phyloP scores from a whole-genome alignment of 2,329 filamentous ascomycete genomes.

The Fusarium zealandicum region DNA sequence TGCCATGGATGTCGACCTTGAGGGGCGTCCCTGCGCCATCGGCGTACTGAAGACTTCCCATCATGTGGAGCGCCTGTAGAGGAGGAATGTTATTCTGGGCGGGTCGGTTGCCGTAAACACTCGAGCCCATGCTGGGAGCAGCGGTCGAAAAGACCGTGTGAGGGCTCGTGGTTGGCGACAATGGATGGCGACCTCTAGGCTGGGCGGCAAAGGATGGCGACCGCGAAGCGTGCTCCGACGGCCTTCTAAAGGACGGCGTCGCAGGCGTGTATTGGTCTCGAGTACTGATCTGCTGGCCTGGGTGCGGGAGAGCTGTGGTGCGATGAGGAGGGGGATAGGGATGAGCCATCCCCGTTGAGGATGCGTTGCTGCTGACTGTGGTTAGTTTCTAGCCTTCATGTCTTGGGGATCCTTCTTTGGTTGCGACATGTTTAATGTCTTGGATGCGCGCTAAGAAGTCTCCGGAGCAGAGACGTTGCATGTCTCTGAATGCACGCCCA shows the following conservation, averaged over 20 bases:
- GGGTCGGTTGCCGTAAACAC: slow-evolving; percentile 47
- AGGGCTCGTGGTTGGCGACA: slow-evolving; percentile 61
- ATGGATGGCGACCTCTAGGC: slow-evolving; percentile 57
- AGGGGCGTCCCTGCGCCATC: slow-evolving; percentile 60
- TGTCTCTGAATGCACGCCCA: background rate
- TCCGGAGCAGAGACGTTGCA: background rate
- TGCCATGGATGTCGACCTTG: slow-evolving; percentile 76
- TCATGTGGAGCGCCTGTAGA: slow-evolving; percentile 56
- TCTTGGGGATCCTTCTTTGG: slow-evolving; percentile 5
- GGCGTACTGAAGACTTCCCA: slow-evolving; percentile 68
- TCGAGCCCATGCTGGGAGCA: slow-evolving; percentile 59
- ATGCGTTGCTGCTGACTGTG: slow-evolving; percentile 52
- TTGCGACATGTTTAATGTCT: slow-evolving; percentile 14
- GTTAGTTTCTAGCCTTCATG: slow-evolving; percentile 32
- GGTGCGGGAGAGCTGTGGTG: slow-evolving; percentile 60
- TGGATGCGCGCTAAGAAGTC: background rate
- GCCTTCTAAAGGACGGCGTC: slow-evolving; percentile 59
- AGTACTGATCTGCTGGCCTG: slow-evolving; percentile 56
- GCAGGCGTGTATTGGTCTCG: slow-evolving; percentile 62
- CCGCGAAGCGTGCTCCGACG: slow-evolving; percentile 58
- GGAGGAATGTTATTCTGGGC: slow-evolving; percentile 58
- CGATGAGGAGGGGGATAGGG: slow-evolving; percentile 54
- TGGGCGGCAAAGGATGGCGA: slow-evolving; percentile 59
- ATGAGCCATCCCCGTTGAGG: slow-evolving; percentile 65
- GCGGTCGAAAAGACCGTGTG: slow-evolving; percentile 54